Evolutionary conservation across 306 rosid genomes (phyloP), one percentile per base, ranked within the genome.

Genomic region (Arachis hypogaea): DNA sequence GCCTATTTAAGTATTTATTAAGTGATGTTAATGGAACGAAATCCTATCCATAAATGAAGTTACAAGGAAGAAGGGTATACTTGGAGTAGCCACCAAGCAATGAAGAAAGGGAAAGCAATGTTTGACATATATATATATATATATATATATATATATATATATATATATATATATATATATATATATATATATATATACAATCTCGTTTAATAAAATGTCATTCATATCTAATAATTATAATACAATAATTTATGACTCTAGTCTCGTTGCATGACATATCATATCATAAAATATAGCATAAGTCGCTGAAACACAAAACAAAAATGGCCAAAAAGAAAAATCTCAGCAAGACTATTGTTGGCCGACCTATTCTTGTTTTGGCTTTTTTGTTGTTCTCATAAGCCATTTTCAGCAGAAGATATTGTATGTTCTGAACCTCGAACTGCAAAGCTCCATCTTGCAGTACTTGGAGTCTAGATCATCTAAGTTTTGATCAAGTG

Each of bases 391-490:
- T 14, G 14, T 14, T 14, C 14, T 14, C 14, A 14, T 14, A 88
- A 66, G 82, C 88, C 80, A 92, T 46, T 80, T 94, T 91, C 60
- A 86, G 82, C 85, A 94, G 55, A 77, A 89, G 83, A 11, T 83
- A 81, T 55, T 91, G 95, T 47, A 94, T 89, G 84, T 84, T 94
- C 82, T 94, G 94, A 75, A 94, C 79, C 80, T 94, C 98, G 66
- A 91, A 88, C 80, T 94, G 98, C 86, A 63, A 62, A 78, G 81
- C 61, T 78, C 78, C 76, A 82, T 84, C 79, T 77, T 74, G 81
- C 86, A 74, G 67, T 83, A 81, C 69, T 81, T 82, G 46, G 78
- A 79, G 42, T 55, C 74, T 4, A 81, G 73, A 71, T 52, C 72
- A 67, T 86, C 88, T 40, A 87, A 83, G 72, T 75, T 88, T 73